Evolutionary conservation across 352 stramenopile species (phyloP).

Genomic region (Pythium monospermum): DNA sequence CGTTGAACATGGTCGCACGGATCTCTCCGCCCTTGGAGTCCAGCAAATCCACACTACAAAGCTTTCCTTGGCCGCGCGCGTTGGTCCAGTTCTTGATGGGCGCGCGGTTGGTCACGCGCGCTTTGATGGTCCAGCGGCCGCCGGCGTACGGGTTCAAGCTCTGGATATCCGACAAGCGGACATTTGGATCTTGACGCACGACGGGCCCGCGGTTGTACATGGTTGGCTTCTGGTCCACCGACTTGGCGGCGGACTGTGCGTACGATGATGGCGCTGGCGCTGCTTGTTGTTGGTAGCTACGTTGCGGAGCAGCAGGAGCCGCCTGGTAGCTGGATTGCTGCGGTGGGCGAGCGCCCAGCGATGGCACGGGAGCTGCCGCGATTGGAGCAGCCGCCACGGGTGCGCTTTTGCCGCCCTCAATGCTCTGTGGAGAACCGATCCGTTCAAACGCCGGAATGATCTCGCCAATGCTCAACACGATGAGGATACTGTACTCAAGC

Average conservation of each 20-base stretch:
- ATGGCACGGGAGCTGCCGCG: conserved; percentile 9
- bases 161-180: conserved; percentile 78
- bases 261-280: conserved; percentile 13
- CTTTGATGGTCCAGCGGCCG: conserved; percentile 95
- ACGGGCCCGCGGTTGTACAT: conserved; percentile 65
- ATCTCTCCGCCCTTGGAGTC: conserved; percentile 96
- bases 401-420: conserved; percentile 58
- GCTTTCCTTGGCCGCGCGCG: conserved; percentile 91
- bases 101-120: conserved; percentile 90
- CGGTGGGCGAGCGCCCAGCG: background rate
- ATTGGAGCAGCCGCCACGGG: conserved; percentile 20
- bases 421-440: conserved; percentile 70
- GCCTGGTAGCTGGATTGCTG: conserved; percentile 13
- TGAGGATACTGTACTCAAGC: conserved; percentile 76
- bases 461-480: conserved; percentile 76
- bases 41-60: conserved; percentile 96
- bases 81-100: conserved; percentile 97
- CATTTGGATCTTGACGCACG: conserved; percentile 75
- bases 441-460: conserved; percentile 70
- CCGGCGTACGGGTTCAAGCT: conserved; percentile 94
- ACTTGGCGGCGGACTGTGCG: conserved; percentile 28
- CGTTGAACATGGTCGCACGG: conserved; percentile 98
- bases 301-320: conserved; percentile 6
- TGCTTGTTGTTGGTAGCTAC: conserved; percentile 24
- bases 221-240: conserved; percentile 28